Evolutionary conservation across 2,329 filamentous ascomycete species (phyloP).

Genomic region (Aspergillus phoenicis): DNA sequence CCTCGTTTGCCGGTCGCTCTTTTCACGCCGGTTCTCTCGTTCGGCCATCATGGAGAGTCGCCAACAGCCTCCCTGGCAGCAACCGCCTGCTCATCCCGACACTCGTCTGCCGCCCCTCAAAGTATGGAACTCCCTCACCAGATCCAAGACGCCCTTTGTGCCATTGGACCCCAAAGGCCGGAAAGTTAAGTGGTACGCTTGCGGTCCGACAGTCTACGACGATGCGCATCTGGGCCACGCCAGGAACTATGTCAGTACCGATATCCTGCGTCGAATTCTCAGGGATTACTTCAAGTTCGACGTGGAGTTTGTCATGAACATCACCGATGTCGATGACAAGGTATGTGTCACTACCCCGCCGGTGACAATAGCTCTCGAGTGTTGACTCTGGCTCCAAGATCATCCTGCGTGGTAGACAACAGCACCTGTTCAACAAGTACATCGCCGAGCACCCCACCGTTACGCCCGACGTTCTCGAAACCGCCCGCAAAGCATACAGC

Average conservation of each 20-base stretch:
- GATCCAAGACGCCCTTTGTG: conserved; percentile 72
- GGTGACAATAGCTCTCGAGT: conserved; percentile 1
- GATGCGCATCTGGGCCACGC: conserved; percentile 82
- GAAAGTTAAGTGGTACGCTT: conserved; percentile 83
- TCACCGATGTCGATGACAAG: conserved; percentile 82
- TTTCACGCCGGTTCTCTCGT: conserved; percentile 5
- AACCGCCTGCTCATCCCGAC: conserved; percentile 38
- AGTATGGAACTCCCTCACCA: conserved; percentile 79
- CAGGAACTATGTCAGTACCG: conserved; percentile 86
- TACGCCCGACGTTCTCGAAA: conserved; percentile 50
- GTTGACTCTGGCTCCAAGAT: conserved; percentile 49
- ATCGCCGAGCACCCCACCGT: conserved; percentile 54
- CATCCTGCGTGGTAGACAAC: conserved; percentile 69
- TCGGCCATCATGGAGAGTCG: conserved; percentile 23
- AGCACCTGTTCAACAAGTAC: conserved; percentile 74
- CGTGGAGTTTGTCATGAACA: conserved; percentile 89
- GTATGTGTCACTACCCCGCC: conserved; percentile 38
- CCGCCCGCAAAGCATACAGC: conserved; percentile 55
- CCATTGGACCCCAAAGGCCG: conserved; percentile 68
- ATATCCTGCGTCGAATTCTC: conserved; percentile 82
- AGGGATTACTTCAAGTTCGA: conserved; percentile 80
- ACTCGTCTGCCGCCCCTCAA: conserved; percentile 60
- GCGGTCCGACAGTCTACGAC: conserved; percentile 84
- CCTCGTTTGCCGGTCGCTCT: neutral
- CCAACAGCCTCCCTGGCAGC: conserved; percentile 51